phyloP scores from a whole-genome alignment of 108 stramenopile genomes.

The Skeletonema grethae region DNA sequence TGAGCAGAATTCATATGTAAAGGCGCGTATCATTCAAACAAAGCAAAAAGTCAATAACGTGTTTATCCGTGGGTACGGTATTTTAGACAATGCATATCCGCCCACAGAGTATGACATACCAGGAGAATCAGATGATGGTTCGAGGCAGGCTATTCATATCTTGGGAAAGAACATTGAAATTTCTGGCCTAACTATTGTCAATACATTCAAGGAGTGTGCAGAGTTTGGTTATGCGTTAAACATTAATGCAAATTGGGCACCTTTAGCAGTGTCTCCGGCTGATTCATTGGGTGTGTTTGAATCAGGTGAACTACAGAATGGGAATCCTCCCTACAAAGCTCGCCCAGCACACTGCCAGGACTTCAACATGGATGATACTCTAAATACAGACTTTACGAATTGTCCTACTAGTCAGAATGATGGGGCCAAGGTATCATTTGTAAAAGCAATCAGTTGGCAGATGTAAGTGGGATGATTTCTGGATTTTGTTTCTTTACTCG shows the following conservation, averaged over 20 bases:
- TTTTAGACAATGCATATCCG: conserved; percentile 11
- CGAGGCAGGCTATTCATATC: conserved; percentile 16
- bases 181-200: conserved; percentile 13
- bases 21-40: conserved; percentile 21
- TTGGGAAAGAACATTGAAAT: conserved; percentile 22
- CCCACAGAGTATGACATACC: conserved; percentile 13
- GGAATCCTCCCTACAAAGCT: conserved; percentile 17
- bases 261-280: conserved; percentile 7
- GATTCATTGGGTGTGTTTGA: conserved; percentile 14
- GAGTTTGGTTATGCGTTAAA: conserved; percentile 20
- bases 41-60: conserved; percentile 26
- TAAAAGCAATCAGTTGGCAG: conserved; percentile 25
- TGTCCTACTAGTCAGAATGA: conserved; percentile 21
- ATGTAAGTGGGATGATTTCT: conserved; percentile 3
- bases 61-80: conserved; percentile 14
- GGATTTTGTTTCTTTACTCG: conserved; percentile 3
- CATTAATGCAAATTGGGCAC: conserved; percentile 24
- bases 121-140: conserved; percentile 13
- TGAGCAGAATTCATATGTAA: conserved; percentile 17
- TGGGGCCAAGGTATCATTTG: conserved; percentile 16
- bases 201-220: conserved; percentile 10
- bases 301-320: conserved; percentile 16
- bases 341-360: conserved; percentile 20
- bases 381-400: conserved; percentile 19
- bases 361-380: conserved; percentile 21